Base-by-base conservation (phyloP, 352 stramenopile species). In the Phytophthora tubulina region DNA sequence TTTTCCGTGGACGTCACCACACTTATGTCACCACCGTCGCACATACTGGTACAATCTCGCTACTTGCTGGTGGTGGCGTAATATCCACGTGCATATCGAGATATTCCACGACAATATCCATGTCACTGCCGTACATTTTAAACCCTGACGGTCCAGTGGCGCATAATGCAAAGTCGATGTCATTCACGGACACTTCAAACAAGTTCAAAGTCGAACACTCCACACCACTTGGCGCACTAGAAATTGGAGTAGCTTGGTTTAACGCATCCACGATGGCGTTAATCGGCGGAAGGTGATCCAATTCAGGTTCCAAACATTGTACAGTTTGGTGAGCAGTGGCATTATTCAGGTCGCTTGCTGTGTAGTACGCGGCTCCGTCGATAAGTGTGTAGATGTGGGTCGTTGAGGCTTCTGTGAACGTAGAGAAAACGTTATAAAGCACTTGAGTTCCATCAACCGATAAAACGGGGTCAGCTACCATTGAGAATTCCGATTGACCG, bases 301-400 rank as follows among this genome's bases (percentile, higher is more conserved):
- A 32, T 50, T 55, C 52, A 14, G 32, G 17, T 5, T 31, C 62
- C 33, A 63, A 33, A 31, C 62, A 70, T 9, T 21, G 11, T 5
- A 35, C 27, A 9, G 5, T 33, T 15, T 6, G 0, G 21, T 1
- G n/a, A 30, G 10, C 14, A n/a, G 51, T 44, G 6, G 6, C 7
- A 41, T 70, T 70, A 13, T 63, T 17, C 4, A 35, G 1, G 3
- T 10, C 11, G 1, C 27, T 50, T 15, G 5, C 50, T 2, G 35
- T 49, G 36, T 63, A 51, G 44, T 57, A 63, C 9, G 32, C 52
- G 6, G n/a, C 27, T 14, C 62, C 52, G 31, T 80, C 46, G 13
- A 78, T 32, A 6, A 78, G 31, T 13, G 58, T 66, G 53, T 78
- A 82, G 44, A 70, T 78, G 53, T 77, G 50, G 14, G 52, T 33